Evolutionary conservation across 148 eudicot species (phyloP).

Genomic region (Rhododendron molle): DNA sequence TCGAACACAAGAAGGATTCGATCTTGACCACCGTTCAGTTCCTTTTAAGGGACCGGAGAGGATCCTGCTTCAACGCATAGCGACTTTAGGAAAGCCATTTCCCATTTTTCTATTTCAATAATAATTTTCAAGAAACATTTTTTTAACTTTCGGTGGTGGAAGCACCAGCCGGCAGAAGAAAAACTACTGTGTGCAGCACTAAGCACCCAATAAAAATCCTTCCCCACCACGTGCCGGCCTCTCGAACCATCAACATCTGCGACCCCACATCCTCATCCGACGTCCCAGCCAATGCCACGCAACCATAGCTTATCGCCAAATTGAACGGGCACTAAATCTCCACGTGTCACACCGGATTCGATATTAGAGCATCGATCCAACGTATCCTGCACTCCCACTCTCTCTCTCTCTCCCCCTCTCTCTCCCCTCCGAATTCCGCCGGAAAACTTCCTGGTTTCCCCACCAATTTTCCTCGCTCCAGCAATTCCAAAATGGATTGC

Average conservation of each 20-base stretch:
- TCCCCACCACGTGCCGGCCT: constrained; percentile 9
- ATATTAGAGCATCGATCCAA: constrained; percentile 11
- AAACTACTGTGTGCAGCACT: not conserved
- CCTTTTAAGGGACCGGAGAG: too few species aligned
- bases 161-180: not conserved
- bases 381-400: constrained; percentile 11
- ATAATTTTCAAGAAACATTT: too few species aligned
- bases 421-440: not conserved
- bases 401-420: not conserved
- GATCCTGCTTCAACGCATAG: too few species aligned
- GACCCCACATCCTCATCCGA: not conserved
- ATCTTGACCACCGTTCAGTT: too few species aligned
- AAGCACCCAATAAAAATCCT: not conserved
- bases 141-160: not conserved
- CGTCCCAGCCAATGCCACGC: not conserved
- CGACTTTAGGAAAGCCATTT: too few species aligned
- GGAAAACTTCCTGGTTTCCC: not conserved
- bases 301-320: not conserved
- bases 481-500: too few species aligned
- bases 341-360: constrained; percentile 12
- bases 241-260: not conserved
- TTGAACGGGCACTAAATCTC: not conserved
- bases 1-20: too few species aligned
- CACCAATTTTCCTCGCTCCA: not conserved
- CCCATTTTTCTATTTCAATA: too few species aligned